A percentile compares a stretch with the other conserved stretches of the same genome.
phyloP scores from a whole-genome alignment of 1,284 basidiomycete genomes.

The Testicularia cyperi region DNA sequence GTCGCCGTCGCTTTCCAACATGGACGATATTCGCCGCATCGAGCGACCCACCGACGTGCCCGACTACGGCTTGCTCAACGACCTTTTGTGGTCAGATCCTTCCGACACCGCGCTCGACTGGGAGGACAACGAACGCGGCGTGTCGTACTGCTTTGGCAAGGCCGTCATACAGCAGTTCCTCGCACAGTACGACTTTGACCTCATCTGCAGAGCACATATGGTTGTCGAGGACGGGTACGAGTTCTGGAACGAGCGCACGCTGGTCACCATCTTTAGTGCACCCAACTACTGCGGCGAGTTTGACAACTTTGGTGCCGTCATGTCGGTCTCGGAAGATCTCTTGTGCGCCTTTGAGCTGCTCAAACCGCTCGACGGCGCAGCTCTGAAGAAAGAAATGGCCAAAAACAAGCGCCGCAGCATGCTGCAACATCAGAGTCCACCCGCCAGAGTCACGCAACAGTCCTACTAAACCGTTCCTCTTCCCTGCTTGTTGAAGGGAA shows the following conservation, averaged over 20 bases:
- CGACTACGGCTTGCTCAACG: conserved; percentile 97
- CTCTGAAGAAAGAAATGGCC: conserved; percentile 96
- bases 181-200: conserved; percentile 83
- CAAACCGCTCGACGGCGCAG: conserved; percentile 87
- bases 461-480: too few relatives aligned
- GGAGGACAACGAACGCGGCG: conserved; percentile 99
- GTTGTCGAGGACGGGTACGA: conserved; percentile 97
- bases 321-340: conserved; percentile 92
- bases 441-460: conserved; percentile 14
- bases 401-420: conserved; percentile 91
- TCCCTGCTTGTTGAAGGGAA: too few relatives aligned
- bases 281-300: conserved; percentile 92
- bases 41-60: conserved; percentile 97
- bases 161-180: conserved; percentile 95
- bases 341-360: conserved; percentile 96
- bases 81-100: conserved; percentile 97
- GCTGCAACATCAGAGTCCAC: conserved; percentile 25
- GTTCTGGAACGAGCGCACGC: conserved; percentile 98
- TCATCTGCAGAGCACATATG: conserved; percentile 99
- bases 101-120: conserved; percentile 96
- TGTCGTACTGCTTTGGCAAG: conserved; percentile 99
- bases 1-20: conserved; percentile 92
- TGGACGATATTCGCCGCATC: conserved; percentile 99
- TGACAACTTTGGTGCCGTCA: conserved; percentile 83
- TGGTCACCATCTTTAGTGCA: conserved; percentile 98